Percentiles rank a stretch among this genome's conserved stretches.
phyloP scores from a whole-genome alignment of 2,329 filamentous ascomycete genomes.

The Botrytis elliptica region DNA sequence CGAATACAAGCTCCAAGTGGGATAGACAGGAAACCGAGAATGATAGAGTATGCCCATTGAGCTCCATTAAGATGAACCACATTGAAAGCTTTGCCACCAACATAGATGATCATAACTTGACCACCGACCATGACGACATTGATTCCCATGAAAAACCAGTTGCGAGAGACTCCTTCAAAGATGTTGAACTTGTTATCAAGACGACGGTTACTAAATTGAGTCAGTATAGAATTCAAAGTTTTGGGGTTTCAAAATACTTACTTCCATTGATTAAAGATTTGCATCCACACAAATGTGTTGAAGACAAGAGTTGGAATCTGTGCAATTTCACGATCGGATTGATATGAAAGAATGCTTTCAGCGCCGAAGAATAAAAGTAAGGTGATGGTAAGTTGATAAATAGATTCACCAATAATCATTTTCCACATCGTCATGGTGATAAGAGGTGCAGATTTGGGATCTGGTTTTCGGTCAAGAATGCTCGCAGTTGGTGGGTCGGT shows the following conservation, averaged over 20 bases:
- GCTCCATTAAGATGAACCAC: conserved; percentile 58
- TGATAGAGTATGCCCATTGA: conserved; percentile 85
- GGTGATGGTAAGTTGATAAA: conserved; percentile 80
- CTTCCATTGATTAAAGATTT: conserved; percentile 98
- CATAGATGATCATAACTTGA: conserved; percentile 85
- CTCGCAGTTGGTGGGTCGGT: conserved; percentile 70
- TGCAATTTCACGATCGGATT: conserved; percentile 45
- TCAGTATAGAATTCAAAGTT: conserved; percentile 18
- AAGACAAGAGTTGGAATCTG: conserved; percentile 82
- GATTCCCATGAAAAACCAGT: conserved; percentile 87
- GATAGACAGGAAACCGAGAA: conserved; percentile 81
- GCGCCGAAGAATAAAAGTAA: conserved; percentile 81
- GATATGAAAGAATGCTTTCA: conserved; percentile 57
- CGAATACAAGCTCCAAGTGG: conserved; percentile 80
- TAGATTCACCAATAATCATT: conserved; percentile 92
- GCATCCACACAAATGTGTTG: conserved; percentile 99
- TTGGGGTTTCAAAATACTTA: conserved; percentile 47
- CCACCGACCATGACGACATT: conserved; percentile 84
- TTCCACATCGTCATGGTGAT: conserved; percentile 98
- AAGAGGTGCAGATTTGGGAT: conserved; percentile 69
- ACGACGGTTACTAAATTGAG: conserved; percentile 68
- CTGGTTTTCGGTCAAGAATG: conserved; percentile 71
- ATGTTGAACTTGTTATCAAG: conserved; percentile 96
- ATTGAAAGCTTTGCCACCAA: conserved; percentile 78
- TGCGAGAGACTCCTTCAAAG: conserved; percentile 80